Evolutionary conservation across 768 basidiomycete species (phyloP).

Genomic region (Suillus tomentosus): DNA sequence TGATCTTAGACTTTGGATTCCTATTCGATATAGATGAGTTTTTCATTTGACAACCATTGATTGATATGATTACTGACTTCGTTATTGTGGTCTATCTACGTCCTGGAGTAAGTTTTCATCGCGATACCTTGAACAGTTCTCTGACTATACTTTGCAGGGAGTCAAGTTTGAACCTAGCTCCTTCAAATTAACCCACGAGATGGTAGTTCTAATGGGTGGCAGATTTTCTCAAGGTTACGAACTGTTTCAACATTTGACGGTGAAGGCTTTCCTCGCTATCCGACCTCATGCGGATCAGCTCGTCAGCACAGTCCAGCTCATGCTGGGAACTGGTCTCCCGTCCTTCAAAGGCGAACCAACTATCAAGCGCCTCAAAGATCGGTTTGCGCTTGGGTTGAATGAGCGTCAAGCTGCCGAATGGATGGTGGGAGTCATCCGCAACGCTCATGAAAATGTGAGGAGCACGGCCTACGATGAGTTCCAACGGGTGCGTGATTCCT

Average conservation of each 20-base stretch:
- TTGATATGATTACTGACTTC: constrained; percentile 29
- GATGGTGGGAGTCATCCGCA: constrained; percentile 86
- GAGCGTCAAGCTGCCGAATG: constrained; percentile 93
- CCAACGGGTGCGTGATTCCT: constrained; percentile 63
- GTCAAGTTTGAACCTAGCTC: constrained; percentile 98
- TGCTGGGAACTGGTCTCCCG: constrained; percentile 93
- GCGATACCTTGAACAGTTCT: background rate
- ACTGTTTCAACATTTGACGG: constrained; percentile 88
- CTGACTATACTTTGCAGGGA: constrained; percentile 53
- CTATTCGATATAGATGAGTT: constrained; percentile 97
- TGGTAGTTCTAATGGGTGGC: constrained; percentile 98
- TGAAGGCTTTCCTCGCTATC: constrained; percentile 96
- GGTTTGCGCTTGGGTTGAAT: constrained; percentile 79
- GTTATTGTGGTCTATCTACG: constrained; percentile 38
- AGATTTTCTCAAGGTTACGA: constrained; percentile 92
- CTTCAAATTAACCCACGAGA: constrained; percentile 98
- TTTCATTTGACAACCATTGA: constrained; percentile 10
- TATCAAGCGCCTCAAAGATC: constrained; percentile 81
- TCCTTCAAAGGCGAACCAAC: constrained; percentile 97
- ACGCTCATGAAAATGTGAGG: constrained; percentile 94
- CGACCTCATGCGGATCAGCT: constrained; percentile 94
- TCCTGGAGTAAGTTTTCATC: constrained; percentile 54
- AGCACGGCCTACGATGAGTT: constrained; percentile 96
- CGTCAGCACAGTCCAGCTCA: constrained; percentile 83
- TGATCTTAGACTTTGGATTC: constrained; percentile 84